These are phyloP conservation scores for Boletus reticulatus DNA, from an alignment of 768 basidiomycete species.

Conservation along the genomic window DNA sequence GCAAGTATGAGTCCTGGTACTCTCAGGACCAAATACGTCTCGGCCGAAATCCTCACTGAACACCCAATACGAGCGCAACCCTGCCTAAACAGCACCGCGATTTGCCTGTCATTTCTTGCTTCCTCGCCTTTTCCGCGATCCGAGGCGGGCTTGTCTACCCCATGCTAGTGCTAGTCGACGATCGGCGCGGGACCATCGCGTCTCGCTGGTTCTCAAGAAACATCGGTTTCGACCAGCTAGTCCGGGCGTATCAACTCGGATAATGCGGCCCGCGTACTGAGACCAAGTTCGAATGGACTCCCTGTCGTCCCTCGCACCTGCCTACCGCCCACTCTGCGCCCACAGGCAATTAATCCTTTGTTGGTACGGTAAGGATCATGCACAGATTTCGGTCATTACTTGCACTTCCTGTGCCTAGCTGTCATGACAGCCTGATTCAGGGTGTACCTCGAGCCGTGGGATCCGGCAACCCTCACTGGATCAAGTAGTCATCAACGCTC, in stretches of 20 bases:
- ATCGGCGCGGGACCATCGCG: not conserved
- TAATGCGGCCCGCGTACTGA: not conserved
- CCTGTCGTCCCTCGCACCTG: not conserved
- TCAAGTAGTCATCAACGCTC: not conserved
- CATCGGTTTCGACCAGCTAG: not conserved
- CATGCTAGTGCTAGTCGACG: too few species aligned
- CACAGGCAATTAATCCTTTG: conserved; percentile 5
- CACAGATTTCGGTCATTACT: not conserved
- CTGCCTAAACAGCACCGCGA: not conserved
- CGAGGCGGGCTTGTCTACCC: not conserved
- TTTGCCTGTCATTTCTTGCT: not conserved
- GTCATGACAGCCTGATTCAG: not conserved
- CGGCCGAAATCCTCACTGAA: too few species aligned
- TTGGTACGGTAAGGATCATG: not conserved
- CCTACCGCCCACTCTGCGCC: not conserved
- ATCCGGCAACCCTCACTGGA: not conserved
- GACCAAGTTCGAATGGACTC: not conserved
- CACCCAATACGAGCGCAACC: too few species aligned
- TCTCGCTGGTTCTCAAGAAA: not conserved
- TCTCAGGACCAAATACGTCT: too few species aligned
- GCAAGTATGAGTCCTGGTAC: too few species aligned
- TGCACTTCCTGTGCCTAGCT: not conserved
- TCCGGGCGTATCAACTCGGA: not conserved
- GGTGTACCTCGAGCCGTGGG: conserved; percentile 2
- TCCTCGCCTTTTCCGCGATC: not conserved